Conservation (phyloP, 768 basidiomycete genomes). For the Neoboletus brunneissimus region DNA sequence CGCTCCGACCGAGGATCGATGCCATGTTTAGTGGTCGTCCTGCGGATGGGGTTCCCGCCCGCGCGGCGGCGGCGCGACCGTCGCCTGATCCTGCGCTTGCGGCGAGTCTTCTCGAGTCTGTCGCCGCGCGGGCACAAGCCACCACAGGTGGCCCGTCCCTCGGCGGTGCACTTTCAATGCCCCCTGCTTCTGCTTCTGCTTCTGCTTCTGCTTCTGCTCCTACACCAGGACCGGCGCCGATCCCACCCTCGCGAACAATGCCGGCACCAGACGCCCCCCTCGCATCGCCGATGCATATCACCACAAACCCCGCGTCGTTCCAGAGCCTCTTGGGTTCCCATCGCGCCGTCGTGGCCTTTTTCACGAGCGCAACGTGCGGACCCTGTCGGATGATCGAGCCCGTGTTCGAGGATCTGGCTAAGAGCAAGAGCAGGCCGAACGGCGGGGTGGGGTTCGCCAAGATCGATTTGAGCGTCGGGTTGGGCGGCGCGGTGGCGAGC, state of each 20-base stretch:
- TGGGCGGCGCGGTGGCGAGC: constrained; percentile 56
- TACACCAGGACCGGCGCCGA: constrained; percentile 12
- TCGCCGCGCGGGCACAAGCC: constrained; percentile 55
- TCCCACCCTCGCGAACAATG: constrained; percentile 24
- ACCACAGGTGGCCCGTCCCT: constrained; percentile 23
- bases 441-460: constrained; percentile 73
- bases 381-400: constrained; percentile 86
- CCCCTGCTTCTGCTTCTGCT: constrained; percentile 1
- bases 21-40: constrained; percentile 67
- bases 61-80: constrained; percentile 22
- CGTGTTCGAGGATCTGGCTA: constrained; percentile 74
- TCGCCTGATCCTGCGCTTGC: constrained; percentile 49
- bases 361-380: constrained; percentile 71
- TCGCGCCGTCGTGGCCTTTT: constrained; percentile 74
- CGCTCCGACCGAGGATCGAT: constrained; percentile 88
- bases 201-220: constrained; percentile 2
- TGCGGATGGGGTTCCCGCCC: constrained; percentile 29
- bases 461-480: constrained; percentile 74
- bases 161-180: neutral
- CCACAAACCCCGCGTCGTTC: constrained; percentile 75
- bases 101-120: constrained; percentile 53
- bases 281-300: constrained; percentile 62
- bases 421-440: constrained; percentile 49
- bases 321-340: constrained; percentile 61
- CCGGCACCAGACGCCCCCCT: constrained; percentile 44